These are phyloP conservation scores for Penicillium argentinense DNA, from an alignment of 495 filamentous ascomycete genomes.

Conservation along the genomic window DNA sequence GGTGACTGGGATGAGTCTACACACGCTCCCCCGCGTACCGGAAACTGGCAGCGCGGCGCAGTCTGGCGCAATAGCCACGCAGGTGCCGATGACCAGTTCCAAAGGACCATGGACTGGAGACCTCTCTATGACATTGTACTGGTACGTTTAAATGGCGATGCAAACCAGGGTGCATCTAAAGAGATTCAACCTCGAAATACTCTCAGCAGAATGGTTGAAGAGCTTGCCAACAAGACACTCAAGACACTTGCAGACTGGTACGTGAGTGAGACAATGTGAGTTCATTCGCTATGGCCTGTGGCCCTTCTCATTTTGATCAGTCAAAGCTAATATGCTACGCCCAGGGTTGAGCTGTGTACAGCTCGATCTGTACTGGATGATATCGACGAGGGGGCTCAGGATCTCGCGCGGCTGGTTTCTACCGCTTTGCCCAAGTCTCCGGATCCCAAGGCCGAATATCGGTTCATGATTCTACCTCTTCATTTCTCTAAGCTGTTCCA, in stretches of 20 bases:
- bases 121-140: constrained; percentile 29
- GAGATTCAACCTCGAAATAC: neutral
- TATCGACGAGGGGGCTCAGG: constrained; percentile 35
- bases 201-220: constrained; percentile 19
- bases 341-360: constrained; percentile 31
- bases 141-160: constrained; percentile 7
- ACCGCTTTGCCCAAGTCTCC: constrained; percentile 5
- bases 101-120: constrained; percentile 34
- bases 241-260: neutral
- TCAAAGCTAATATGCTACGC: neutral
- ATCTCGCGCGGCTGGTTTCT: constrained; percentile 26
- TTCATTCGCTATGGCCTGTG: neutral
- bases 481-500: constrained; percentile 8
- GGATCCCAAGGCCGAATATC: constrained; percentile 2
- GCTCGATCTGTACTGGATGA: constrained; percentile 27
- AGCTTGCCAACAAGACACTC: constrained; percentile 12
- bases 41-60: neutral
- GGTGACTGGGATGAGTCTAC: constrained; percentile 40
- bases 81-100: neutral
- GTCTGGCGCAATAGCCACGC: no score
- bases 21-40: neutral
- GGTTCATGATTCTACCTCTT: constrained; percentile 22
- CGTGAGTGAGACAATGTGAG: constrained; percentile 24
- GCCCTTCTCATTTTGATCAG: neutral
- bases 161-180: neutral